Evolutionary conservation across 305 asterid species (phyloP).

Genomic region (Fraxinus latifolia): DNA sequence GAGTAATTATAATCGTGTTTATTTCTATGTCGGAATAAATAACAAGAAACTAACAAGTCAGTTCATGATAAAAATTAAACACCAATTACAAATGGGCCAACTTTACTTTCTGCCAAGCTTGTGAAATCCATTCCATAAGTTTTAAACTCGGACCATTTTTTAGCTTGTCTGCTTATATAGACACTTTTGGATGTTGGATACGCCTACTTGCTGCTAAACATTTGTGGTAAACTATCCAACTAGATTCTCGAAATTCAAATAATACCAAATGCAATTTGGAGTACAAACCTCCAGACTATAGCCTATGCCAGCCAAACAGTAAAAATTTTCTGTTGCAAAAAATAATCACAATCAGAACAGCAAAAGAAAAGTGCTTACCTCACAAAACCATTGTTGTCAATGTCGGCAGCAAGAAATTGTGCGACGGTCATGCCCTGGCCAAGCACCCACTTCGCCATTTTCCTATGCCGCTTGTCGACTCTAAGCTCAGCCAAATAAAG

Average conservation of each 20-base stretch:
- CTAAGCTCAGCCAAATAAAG: constrained; percentile 93
- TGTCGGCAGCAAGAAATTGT: constrained; percentile 90
- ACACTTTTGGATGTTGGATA: background rate
- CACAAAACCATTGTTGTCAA: constrained; percentile 81
- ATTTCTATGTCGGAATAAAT: background rate
- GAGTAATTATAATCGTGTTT: background rate
- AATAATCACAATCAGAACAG: background rate
- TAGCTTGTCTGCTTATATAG: background rate
- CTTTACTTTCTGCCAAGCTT: background rate
- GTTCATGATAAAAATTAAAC: background rate
- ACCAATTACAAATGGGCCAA: background rate
- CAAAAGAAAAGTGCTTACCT: constrained; percentile 41
- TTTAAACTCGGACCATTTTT: too few species aligned
- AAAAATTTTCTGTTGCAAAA: background rate
- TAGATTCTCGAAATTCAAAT: background rate
- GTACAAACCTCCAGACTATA: background rate
- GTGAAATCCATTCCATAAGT: background rate
- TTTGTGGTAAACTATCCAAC: background rate
- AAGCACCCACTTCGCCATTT: constrained; percentile 89
- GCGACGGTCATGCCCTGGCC: constrained; percentile 84
- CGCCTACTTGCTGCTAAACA: background rate
- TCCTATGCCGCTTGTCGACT: constrained; percentile 78
- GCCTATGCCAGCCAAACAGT: background rate
- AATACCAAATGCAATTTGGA: background rate
- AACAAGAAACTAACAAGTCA: background rate